Conservation (phyloP, 345 rosid species). For the Eucalyptus shirleyi region DNA sequence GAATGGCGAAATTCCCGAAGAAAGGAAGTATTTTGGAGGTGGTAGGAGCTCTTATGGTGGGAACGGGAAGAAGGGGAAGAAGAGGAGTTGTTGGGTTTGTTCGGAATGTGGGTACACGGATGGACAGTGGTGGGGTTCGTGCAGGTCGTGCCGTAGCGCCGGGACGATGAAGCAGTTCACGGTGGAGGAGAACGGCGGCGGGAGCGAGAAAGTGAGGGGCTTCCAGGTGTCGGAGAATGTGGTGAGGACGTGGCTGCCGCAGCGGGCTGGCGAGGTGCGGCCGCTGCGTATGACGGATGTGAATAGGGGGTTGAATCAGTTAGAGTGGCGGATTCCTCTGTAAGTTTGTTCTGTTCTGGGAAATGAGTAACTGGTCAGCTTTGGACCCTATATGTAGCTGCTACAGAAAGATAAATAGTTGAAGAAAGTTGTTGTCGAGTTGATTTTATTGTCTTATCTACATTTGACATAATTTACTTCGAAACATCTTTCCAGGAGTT, state of each 20-base stretch:
- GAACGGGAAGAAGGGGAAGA: constrained; percentile 22
- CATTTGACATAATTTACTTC: too few species aligned
- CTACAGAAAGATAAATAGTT: background rate
- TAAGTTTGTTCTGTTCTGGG: constrained; percentile 4
- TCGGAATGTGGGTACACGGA: constrained; percentile 48
- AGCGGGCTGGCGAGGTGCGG: constrained; percentile 15
- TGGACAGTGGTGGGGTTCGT: constrained; percentile 93
- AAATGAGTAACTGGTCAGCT: background rate
- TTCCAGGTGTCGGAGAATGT: constrained; percentile 19
- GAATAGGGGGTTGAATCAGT: constrained; percentile 39
- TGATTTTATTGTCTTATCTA: background rate
- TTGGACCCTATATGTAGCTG: background rate
- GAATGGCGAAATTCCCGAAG: background rate
- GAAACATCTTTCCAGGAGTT: too few species aligned
- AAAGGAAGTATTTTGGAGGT: background rate
- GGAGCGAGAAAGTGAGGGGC: constrained; percentile 17
- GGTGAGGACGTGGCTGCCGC: constrained; percentile 53
- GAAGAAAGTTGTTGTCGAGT: background rate
- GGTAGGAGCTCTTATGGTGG: background rate
- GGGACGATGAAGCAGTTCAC: constrained; percentile 53
- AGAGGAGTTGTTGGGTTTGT: constrained; percentile 50
- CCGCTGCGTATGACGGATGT: constrained; percentile 55
- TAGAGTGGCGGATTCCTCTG: constrained; percentile 63
- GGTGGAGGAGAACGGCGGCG: constrained; percentile 8
- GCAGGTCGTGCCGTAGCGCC: constrained; percentile 32